Conservation (phyloP, 2,329 filamentous ascomycete species). For the Pseudocercospora fijiensis region DNA sequence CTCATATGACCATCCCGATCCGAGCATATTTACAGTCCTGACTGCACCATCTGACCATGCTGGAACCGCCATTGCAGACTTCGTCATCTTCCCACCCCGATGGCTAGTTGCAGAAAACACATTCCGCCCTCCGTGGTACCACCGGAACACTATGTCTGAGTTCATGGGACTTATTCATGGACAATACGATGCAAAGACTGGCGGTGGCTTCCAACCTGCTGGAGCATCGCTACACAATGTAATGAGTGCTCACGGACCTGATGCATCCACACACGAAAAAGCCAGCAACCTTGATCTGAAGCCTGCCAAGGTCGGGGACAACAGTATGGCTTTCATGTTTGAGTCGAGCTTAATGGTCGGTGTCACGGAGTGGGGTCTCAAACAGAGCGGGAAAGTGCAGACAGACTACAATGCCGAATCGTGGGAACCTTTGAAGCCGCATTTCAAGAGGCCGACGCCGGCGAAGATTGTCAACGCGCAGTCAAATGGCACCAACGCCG, state of each 20-base stretch:
- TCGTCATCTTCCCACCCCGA: slow-evolving; percentile 70
- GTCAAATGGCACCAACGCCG: slow-evolving; percentile 11
- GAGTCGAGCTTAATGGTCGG: slow-evolving; percentile 69
- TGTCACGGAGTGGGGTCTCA: slow-evolving; percentile 70
- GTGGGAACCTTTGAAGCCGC: slow-evolving; percentile 61
- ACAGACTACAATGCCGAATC: slow-evolving; percentile 76
- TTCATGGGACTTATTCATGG: slow-evolving; percentile 63
- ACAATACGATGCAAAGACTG: slow-evolving; percentile 60
- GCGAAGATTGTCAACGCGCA: slow-evolving; percentile 18
- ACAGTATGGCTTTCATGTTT: slow-evolving; percentile 68
- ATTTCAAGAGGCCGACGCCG: slow-evolving; percentile 40
- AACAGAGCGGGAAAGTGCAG: slow-evolving; percentile 68
- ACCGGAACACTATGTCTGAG: slow-evolving; percentile 66
- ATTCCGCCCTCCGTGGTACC: slow-evolving; percentile 71
- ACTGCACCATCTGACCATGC: slow-evolving; percentile 59
- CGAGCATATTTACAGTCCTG: slow-evolving; percentile 65
- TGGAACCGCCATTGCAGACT: slow-evolving; percentile 63
- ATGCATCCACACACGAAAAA: slow-evolving; percentile 57
- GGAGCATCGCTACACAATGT: slow-evolving; percentile 56
- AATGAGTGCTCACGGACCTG: slow-evolving; percentile 54
- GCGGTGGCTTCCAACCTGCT: slow-evolving; percentile 58
- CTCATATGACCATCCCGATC: slow-evolving; percentile 65
- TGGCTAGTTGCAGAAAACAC: slow-evolving; percentile 70
- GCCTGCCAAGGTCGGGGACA: slow-evolving; percentile 59
- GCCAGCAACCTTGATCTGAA: slow-evolving; percentile 56